phyloP scores from a whole-genome alignment of 1,139 yeast species.

The Suhomyces bribrorum region DNA sequence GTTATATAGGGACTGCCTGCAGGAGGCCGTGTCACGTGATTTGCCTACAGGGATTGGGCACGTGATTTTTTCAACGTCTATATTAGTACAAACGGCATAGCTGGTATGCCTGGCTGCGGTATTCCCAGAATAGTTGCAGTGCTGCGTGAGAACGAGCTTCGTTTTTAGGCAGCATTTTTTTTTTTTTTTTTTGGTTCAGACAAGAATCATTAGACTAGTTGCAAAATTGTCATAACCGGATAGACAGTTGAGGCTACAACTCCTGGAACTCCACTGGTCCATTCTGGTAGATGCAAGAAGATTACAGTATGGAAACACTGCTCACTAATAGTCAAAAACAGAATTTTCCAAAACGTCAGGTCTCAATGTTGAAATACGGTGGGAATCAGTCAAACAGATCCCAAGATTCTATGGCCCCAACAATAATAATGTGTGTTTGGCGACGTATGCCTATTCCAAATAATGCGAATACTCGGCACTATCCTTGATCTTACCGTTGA shows the following conservation, averaged over 20 bases:
- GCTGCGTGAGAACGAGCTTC: too few relatives aligned
- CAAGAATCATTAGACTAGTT: too few relatives aligned
- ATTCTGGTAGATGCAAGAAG: too few relatives aligned
- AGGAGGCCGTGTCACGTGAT: background rate
- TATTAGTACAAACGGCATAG: background rate
- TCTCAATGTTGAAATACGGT: too few relatives aligned
- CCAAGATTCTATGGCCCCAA: background rate
- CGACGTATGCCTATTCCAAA: conserved; percentile 31
- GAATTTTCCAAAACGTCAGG: too few relatives aligned
- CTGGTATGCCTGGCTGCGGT: background rate
- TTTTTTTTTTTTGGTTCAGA: too few relatives aligned
- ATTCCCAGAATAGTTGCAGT: background rate
- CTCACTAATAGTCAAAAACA: too few relatives aligned
- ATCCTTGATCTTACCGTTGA: conserved; percentile 78
- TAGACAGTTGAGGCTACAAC: too few relatives aligned
- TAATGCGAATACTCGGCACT: conserved; percentile 66
- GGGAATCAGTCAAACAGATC: background rate
- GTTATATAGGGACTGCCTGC: background rate
- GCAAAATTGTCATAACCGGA: too few relatives aligned
- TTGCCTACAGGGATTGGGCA: background rate
- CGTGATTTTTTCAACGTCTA: background rate
- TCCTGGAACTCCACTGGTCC: too few relatives aligned
- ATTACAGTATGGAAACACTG: too few relatives aligned
- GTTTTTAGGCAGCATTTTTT: too few relatives aligned
- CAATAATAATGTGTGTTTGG: background rate